A percentile compares a stretch with the other conserved stretches of the same genome.
Evolutionary conservation across 1,284 basidiomycete species (phyloP).

Genomic region (Boletellus sp.): DNA sequence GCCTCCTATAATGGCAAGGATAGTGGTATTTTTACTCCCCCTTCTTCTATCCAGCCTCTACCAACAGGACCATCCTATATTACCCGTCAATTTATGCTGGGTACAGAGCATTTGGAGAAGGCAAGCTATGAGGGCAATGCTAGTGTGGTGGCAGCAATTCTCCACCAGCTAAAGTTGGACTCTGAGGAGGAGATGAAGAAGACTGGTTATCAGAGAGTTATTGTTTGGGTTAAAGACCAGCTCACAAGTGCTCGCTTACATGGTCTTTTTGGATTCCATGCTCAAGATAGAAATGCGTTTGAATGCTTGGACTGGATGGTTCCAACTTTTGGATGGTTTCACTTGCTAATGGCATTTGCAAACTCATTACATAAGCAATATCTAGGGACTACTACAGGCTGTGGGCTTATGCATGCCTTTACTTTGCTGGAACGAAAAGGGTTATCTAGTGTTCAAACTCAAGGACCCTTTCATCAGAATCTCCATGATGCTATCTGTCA

Average conservation of each 20-base stretch:
- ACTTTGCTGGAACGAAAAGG: conserved; percentile 15
- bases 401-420: conserved; percentile 16
- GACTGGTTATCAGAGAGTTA: conserved; percentile 3
- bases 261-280: conserved; percentile 17
- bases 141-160: conserved; percentile 22
- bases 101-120: conserved; percentile 33
- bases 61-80: neutral
- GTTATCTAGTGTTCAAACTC: conserved; percentile 3
- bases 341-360: conserved; percentile 15
- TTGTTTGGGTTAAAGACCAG: conserved; percentile 22
- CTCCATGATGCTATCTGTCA: conserved; percentile 7
- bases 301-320: conserved; percentile 23
- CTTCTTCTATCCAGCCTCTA: neutral
- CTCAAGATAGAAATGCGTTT: conserved; percentile 17
- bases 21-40: neutral
- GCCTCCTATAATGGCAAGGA: neutral
- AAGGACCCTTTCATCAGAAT: conserved; percentile 6
- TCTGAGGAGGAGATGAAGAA: conserved; percentile 8
- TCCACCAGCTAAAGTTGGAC: conserved; percentile 9
- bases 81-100: conserved; percentile 12
- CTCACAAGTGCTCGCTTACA: conserved; percentile 19
- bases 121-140: conserved; percentile 38
- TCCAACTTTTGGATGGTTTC: conserved; percentile 12
- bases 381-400: conserved; percentile 7
- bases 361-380: conserved; percentile 23